Evolutionary conservation across 257 asterid genomes (phyloP), one percentile per base, ranked within the genome.

Genomic region (Apocynum venetum): DNA sequence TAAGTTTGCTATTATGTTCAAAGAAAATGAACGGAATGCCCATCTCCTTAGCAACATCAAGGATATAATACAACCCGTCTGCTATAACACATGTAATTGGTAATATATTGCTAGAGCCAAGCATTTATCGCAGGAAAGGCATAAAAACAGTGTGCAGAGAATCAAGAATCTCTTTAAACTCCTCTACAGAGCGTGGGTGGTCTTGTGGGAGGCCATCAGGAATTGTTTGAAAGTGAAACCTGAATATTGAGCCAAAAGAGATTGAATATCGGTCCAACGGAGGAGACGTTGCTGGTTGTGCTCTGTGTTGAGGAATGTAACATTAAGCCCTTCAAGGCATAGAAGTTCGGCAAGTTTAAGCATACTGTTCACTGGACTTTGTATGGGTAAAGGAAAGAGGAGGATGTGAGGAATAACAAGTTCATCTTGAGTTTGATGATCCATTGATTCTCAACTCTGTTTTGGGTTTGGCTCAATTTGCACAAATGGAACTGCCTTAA

Each of bases 311-410:
- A 84, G 72, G 77, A 84, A 75, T 19, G 83, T 84, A 9, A 84
- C 80, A 11, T 46, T 72, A 74, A 81, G 47, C 53, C 79, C 79
- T 3, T 51, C n/a, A 14, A 81, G 68, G 76, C 85, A 80, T 19
- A 84, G 72, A 52, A 84, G 82, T 55, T 84, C 87, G 1, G 85
- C 83, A 4, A 84, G 81, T 40, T 81, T 78, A 69, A 81, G 81
- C 87, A 81, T 84, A 12, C 71, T 71, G 43, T 78, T 78, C 20
- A 81, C 74, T 1, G 74, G 79, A 74, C 87, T 74, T 41, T 63
- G 84, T 0, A 75, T 19, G 0, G 87, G 87, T 7, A 78, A 52
- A 0, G 87, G 84, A 73, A 84, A 81, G 69, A 84, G 65, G 53
- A 84, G 77, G 14, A 81, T 75, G 43, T 78, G 84, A 13, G 83